phyloP scores from a whole-genome alignment of 768 basidiomycete species.

The Naematelia aurantialba region DNA sequence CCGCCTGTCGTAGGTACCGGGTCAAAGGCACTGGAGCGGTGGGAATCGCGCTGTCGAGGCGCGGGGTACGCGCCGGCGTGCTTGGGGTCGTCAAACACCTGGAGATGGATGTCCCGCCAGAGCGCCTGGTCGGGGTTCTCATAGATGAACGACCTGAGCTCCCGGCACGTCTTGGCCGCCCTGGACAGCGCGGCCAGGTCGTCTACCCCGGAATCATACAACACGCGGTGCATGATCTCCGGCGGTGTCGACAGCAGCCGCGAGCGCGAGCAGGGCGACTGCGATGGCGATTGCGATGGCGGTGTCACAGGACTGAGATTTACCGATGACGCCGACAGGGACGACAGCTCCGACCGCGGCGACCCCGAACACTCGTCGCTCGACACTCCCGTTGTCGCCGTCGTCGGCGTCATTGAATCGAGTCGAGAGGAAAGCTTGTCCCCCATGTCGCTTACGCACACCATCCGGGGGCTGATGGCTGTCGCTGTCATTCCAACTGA shows the following conservation, averaged over 20 bases:
- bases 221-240: constrained; percentile 41
- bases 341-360: too few species aligned
- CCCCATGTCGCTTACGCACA: too few species aligned
- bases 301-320: not conserved
- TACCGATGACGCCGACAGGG: not conserved
- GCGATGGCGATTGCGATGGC: too few species aligned
- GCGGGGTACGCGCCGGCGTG: constrained; percentile 10
- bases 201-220: constrained; percentile 25
- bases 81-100: constrained; percentile 41
- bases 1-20: too few species aligned
- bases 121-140: constrained; percentile 41
- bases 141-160: constrained; percentile 40
- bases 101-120: constrained; percentile 39
- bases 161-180: constrained; percentile 34
- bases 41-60: too few species aligned
- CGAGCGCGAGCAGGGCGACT: too few species aligned
- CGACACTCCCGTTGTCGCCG: too few species aligned
- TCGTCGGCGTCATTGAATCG: too few species aligned
- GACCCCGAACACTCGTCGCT: too few species aligned
- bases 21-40: not conserved
- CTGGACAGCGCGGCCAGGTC: constrained; percentile 18
- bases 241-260: not conserved
- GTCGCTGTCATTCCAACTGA: too few species aligned
- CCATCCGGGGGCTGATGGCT: too few species aligned
- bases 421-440: too few species aligned